phyloP scores from a whole-genome alignment of 352 stramenopile species.

The Albugo candida region DNA sequence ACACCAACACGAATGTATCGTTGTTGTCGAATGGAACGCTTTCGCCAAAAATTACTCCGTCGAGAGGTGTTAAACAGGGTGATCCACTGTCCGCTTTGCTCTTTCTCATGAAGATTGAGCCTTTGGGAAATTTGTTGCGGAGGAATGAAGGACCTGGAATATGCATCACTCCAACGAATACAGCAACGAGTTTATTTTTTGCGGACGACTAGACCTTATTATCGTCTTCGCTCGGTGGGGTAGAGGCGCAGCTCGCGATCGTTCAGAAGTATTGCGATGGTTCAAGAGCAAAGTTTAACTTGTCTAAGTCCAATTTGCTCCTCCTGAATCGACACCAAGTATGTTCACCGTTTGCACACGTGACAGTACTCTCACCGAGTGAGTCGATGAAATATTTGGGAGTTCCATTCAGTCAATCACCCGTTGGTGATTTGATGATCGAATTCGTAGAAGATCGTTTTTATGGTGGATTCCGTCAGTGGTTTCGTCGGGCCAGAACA shows the following conservation, averaged over 20 bases:
- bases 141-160: background rate
- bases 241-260: conserved; percentile 5
- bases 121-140: conserved; percentile 3
- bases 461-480: conserved; percentile 7
- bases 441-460: conserved; percentile 6
- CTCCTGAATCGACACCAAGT: conserved; percentile 3
- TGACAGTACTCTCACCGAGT: conserved; percentile 1
- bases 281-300: conserved; percentile 4
- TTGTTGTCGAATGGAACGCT: conserved; percentile 8
- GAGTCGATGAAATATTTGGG: conserved; percentile 6
- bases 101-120: conserved; percentile 4
- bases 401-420: conserved; percentile 5
- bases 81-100: conserved; percentile 7
- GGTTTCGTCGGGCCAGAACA: conserved; percentile 4
- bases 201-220: conserved; percentile 8
- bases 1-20: conserved; percentile 1
- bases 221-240: background rate
- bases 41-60: conserved; percentile 5
- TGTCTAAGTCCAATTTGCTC: conserved; percentile 5
- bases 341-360: background rate
- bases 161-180: background rate
- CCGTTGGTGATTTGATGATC: conserved; percentile 4
- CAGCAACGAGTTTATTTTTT: conserved; percentile 4
- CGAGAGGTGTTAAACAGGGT: conserved; percentile 7
- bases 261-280: conserved; percentile 3